A percentile compares a stretch with the other conserved stretches of the same genome.
phyloP scores from a whole-genome alignment of 2,329 filamentous ascomycete genomes.

The Trichophyton simii region DNA sequence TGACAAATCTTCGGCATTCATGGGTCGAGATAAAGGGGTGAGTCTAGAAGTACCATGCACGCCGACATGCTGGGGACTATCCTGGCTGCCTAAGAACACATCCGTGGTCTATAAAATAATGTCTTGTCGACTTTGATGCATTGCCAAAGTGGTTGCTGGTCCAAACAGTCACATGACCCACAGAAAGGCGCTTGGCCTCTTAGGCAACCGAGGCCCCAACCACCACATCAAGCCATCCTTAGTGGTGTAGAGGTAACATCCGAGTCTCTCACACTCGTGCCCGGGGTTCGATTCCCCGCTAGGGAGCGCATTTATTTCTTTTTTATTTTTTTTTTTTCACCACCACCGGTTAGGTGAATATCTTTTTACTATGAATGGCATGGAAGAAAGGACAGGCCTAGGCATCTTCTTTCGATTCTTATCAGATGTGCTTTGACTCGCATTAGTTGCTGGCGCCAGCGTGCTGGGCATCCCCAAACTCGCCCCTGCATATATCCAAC shows the following conservation, averaged over 20 bases:
- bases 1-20: no score
- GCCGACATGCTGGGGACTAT: no score
- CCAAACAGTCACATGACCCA: neutral
- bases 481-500: no score
- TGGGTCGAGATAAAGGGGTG: no score
- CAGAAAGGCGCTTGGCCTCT: neutral
- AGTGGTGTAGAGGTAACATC: conserved; percentile 11
- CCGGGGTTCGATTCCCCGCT: conserved; percentile 10
- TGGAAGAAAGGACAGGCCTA: neutral
- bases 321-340: neutral
- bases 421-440: no score
- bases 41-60: no score
- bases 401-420: no score
- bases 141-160: neutral
- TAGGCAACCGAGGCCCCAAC: neutral
- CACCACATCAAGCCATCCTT: conserved; percentile 1
- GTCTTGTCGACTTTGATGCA: no score
- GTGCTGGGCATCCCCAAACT: no score
- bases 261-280: conserved; percentile 8
- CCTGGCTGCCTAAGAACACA: no score
- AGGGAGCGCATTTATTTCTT: neutral
- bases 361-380: neutral
- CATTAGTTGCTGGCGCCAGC: no score
- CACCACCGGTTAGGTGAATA: neutral
- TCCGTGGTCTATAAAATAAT: no score